Evolutionary conservation across 2,329 filamentous ascomycete genomes (phyloP), one percentile per base, ranked within the genome.

Genomic region (Fusarium chlamydosporum): DNA sequence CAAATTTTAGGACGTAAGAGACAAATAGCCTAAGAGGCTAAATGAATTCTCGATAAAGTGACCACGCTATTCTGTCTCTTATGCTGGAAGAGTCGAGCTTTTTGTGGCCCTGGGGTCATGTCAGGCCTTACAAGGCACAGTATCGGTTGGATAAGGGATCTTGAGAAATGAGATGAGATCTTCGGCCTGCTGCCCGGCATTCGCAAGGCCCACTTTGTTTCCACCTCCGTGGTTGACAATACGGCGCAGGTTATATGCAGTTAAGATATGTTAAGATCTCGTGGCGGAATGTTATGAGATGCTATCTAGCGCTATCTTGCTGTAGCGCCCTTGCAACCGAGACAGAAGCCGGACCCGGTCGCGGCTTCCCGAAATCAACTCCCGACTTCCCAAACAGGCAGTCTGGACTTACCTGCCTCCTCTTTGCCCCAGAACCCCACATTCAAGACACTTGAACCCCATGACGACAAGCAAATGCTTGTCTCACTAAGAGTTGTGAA

Each of bases 361-460:
- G 27, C 61, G 61, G 61, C 61, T 67, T 76, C 69, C 73, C 75
- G 75, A 74, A 63, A 60, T 66, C 71, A 75, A 74, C 61, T 75
- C 72, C 73, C 73, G 73, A 61, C 37, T 66, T 74, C 73, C 70
- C 70, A 75, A 75, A 65, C 42, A 67, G 70, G 68, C 61, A 65
- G 46, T 61, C 53, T 60, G 35, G 60, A 65, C 64, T 47, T 41
- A 11, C 56, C 43, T 55, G 48, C 59, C 66, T 72, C 70, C 66
- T 72, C 63, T 55, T 59, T 63, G 70, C 72, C 72, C 72, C 70
- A 72, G 70, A 66, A 69, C 72, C 71, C 72, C 72, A 74, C 71
- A 72, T 60, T 56, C 45, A 55, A 46, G 43, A 51, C 54, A 56
- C 40, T 60, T 61, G 54, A 52, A 64, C 58, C 56, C 59, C 56